Percentiles rank a stretch among this genome's conserved stretches.
Evolutionary conservation across 805 yeast genomes (phyloP).

Genomic region (Zygoascus ofunaensis): DNA sequence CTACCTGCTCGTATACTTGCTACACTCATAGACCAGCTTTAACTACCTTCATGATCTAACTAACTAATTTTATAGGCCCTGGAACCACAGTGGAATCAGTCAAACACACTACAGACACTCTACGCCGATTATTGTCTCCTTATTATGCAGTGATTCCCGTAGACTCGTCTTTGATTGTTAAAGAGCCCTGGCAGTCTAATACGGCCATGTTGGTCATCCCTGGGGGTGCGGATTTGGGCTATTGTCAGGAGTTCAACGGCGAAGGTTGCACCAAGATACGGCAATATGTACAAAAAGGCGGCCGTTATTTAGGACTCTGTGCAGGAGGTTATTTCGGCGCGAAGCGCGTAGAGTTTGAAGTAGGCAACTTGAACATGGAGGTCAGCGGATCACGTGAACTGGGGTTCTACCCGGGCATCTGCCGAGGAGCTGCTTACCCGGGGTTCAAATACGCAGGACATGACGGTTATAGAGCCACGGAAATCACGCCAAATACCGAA

Average conservation of each 20-base stretch:
- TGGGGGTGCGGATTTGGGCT: conserved; percentile 95
- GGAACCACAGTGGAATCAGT: conserved; percentile 87
- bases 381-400: conserved; percentile 83
- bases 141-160: conserved; percentile 77
- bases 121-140: conserved; percentile 70
- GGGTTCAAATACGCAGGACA: conserved; percentile 79
- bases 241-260: conserved; percentile 65
- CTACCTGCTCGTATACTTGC: too few species aligned
- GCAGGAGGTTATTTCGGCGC: conserved; percentile 92
- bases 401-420: conserved; percentile 70
- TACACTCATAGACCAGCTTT: too few species aligned
- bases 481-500: conserved; percentile 31
- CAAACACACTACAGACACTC: conserved; percentile 69
- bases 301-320: conserved; percentile 78
- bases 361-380: conserved; percentile 58
- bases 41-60: too few species aligned
- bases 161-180: conserved; percentile 47
- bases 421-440: conserved; percentile 69
- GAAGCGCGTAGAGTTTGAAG: conserved; percentile 71
- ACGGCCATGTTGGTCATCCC: conserved; percentile 80
- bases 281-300: conserved; percentile 68
- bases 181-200: conserved; percentile 83
- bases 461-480: conserved; percentile 59
- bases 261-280: conserved; percentile 51
- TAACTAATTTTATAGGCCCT: conserved; percentile 46